Evolutionary conservation across 306 rosid species (phyloP), one percentile per base, ranked within the genome.

Genomic region (Comarum palustre): DNA sequence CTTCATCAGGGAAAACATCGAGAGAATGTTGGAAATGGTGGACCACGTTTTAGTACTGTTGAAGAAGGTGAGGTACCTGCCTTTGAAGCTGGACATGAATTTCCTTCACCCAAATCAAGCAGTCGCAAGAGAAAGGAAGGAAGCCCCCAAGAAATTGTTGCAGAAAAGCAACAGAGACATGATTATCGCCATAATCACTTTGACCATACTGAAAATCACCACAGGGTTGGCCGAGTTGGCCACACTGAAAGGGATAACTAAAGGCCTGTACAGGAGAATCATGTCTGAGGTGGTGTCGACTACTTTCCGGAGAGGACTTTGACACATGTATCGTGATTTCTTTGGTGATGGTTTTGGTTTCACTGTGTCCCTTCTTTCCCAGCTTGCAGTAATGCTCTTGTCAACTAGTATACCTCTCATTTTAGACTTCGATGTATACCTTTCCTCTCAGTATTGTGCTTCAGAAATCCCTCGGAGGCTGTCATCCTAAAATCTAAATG

Each of bases 51-150:
- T 45, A 84, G 79, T 80, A 84, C 86, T 51, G 86, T 90, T 75
- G 99, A 91, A 82, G 99, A 94, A 79, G 97, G 99, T 22, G 99
- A 94, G 86, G 74, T 91, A 16, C 84, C 88, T 0, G 80, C 74
- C 5, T 77, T 76, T 42, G 86, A 90, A 50, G 90, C 83, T 34
- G 54, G 73, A 16, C 75, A 42, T 15, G 85, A 73, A 8, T 71
- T 43, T 72, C 83, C 80, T 29, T 91, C 96, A 4, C 92, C 95
- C 24, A 94, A 85, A 78, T 84, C 86, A 1, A 84, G 77, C 79
- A 84, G 69, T 77, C 88, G 87, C 57, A 95, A 91, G 90, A 89
- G 96, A 74, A 95, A 86, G 86, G 87, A 87, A 29, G 91, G 80
- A 77, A 89, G 86, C 82, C 89, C 95, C n/a, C 87, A 77, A 27